Base-by-base conservation (phyloP, 306 rosid species). In the Crataegus laevigata region DNA sequence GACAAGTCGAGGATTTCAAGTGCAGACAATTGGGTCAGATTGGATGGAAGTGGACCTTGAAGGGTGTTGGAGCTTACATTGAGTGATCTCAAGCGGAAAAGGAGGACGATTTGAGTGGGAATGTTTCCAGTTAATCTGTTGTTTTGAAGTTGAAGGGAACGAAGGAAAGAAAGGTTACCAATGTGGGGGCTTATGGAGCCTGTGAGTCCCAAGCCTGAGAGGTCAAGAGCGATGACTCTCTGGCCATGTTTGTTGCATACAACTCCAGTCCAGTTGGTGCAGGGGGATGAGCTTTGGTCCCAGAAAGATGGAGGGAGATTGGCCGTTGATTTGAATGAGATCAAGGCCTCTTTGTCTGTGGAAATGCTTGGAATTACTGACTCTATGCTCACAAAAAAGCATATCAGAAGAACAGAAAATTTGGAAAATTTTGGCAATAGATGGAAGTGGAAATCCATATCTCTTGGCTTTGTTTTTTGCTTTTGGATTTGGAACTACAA, bases 181-280 rank as follows among this genome's bases (percentile, higher is more conserved):
- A 90, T 80, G 10, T 74, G 85, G 50, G 86, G 82, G 32, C 82
- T 82, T 4, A 92, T 32, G 19, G 80, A 66, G 14, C 97, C 97
- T 1, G 84, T 65, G 34, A 90, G 87, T 55, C 82, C 68, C 1
- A 78, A 73, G n/a, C 89, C 75, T 21, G 93, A 84, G 74, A 92
- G 92, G 12, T 88, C 73, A 2, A 90, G 72, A 55, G 42, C 74
- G 24, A 78, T 64, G 0, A 92, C 97, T 88, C 98, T 87, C 3
- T 75, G 75, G 57, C 59, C 25, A 24, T 79, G 21, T 58, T 58
- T 58, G 63, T 24, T 82, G 81, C 97, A 92, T 3, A 30, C 45
- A 5, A 90, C 88, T 77, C 91, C 91, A 6, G 85, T 85, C 96
- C 97, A 90, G 28, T 88, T 79, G 81, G n/a, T 15, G 57, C 92